Percentiles rank a stretch among this genome's conserved stretches.
Conservation (phyloP, 2,329 filamentous ascomycete species). For the Stagonosporopsis tanaceti region DNA sequence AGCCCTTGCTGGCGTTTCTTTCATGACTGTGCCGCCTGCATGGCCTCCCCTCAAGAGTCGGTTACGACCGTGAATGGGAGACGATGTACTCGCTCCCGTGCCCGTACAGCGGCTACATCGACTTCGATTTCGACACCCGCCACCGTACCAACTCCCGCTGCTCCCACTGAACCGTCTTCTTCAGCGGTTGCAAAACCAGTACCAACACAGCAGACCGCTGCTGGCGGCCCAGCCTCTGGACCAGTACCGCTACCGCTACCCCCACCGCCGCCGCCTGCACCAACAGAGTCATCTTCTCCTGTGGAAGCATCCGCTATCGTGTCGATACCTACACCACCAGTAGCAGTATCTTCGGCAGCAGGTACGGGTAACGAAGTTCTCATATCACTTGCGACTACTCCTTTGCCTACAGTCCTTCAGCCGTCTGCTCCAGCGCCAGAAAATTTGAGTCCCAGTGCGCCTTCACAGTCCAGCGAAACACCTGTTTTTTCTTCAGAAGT, state of each 20-base stretch:
- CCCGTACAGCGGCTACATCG: constrained; percentile 41
- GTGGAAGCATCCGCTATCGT: constrained; percentile 23
- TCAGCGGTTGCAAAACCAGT: constrained; percentile 31
- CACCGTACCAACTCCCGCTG: constrained; percentile 25
- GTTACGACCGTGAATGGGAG: constrained; percentile 50
- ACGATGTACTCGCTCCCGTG: constrained; percentile 50
- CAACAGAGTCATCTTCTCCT: constrained; percentile 27
- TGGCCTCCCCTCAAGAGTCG: constrained; percentile 49
- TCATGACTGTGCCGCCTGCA: constrained; percentile 46
- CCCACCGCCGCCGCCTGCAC: constrained; percentile 24
- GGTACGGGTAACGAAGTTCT: constrained; percentile 45
- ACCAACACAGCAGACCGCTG: constrained; percentile 33
- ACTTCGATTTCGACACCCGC: constrained; percentile 23
- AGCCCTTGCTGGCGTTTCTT: constrained; percentile 41
- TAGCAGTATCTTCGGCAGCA: constrained; percentile 41
- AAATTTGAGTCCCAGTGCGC: constrained; percentile 7
- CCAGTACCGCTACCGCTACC: constrained; percentile 12
- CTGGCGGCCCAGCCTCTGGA: constrained; percentile 23
- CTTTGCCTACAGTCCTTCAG: constrained; percentile 30
- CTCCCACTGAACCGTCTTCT: constrained; percentile 31
- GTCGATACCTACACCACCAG: constrained; percentile 32
- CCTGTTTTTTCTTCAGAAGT: constrained; percentile 22
- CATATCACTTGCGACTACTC: constrained; percentile 34
- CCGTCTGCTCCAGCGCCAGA: constrained; percentile 30
- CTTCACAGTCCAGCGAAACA: constrained; percentile 18